Base-by-base conservation (phyloP, 306 rosid species). In the Pterocarpus macrocarpus region DNA sequence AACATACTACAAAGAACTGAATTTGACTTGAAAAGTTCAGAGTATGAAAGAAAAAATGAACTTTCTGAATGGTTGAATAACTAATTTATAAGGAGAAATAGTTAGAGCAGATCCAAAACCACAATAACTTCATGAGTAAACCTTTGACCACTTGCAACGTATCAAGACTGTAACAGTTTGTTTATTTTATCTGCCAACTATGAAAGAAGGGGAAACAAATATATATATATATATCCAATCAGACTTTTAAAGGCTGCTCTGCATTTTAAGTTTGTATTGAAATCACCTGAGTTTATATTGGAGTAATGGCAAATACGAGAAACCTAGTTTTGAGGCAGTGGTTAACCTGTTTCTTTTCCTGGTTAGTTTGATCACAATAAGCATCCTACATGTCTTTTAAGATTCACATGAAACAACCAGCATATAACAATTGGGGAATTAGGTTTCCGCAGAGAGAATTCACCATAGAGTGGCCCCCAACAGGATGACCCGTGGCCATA, bases 71-170 rank as follows among this genome's bases (percentile, higher is more conserved):
- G 47, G 57, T 22, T 61, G 52, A 63, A 75, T 38, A 28, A 65
- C 76, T 63, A 63, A 41, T 72, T 59, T 34, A 10, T 38, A 34
- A 16, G 78, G 77, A 75, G 13, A 62, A 74, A 71, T 45, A 55
- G 30, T 35, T 14, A 16, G 5, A 71, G 72, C 49, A 55, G n/a
- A 64, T 67, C 47, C 67, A 70, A 64, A 70, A 13, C 53, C 63
- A 70, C 49, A 45, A 75, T 16, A 67, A 79, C 39, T 75, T 68
- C 84, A 41, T 35, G 13, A 41, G 63, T 38, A 38, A 73, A 59
- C 56, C 72, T 28, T 35, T 56, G 58, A 65, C 65, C 62, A 50
- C 45, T 16, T 55, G 44, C 43, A 63, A 38, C 70, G 30, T 58
- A 71, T 73, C 45, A 64, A 32, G 45, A 64, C 68, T 50, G 5